Evolutionary conservation across 2,329 filamentous ascomycete genomes (phyloP).

Genomic region (Penicillium glabrum): DNA sequence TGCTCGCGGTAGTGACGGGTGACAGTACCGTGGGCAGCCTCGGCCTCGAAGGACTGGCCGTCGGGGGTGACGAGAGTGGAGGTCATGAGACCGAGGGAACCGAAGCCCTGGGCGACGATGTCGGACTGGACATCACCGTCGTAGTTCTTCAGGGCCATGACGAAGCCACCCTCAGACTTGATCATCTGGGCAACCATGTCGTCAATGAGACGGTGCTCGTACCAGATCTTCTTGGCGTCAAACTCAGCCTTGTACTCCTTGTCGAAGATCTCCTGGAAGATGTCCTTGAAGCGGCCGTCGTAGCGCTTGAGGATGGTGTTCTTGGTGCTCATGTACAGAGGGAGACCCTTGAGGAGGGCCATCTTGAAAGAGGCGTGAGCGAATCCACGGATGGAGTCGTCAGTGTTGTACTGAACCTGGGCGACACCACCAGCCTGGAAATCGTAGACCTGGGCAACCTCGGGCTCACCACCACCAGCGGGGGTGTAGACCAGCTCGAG

Average conservation of each 20-base stretch:
- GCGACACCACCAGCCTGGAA: conserved; percentile 85
- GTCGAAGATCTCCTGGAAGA: conserved; percentile 97
- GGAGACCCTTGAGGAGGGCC: conserved; percentile 79
- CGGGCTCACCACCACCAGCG: conserved; percentile 70
- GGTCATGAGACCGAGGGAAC: conserved; percentile 97
- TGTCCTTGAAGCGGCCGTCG: conserved; percentile 98
- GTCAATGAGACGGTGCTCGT: conserved; percentile 98
- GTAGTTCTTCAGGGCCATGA: conserved; percentile 99
- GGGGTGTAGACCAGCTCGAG: conserved; percentile 95
- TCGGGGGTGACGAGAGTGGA: conserved; percentile 95
- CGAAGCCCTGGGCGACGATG: conserved; percentile 96
- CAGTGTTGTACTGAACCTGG: conserved; percentile 97
- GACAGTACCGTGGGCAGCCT: conserved; percentile 97
- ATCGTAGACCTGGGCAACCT: conserved; percentile 86
- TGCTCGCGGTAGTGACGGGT: conserved; percentile 98
- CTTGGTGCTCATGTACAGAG: conserved; percentile 99
- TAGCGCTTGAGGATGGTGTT: conserved; percentile 99
- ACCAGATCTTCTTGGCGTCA: conserved; percentile 93
- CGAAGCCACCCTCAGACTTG: conserved; percentile 93
- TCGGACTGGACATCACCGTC: conserved; percentile 99
- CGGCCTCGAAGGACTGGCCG: conserved; percentile 94
- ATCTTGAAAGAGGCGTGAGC: conserved; percentile 97
- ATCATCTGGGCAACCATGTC: conserved; percentile 99
- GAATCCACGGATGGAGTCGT: conserved; percentile 91
- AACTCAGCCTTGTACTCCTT: conserved; percentile 82